Evolutionary conservation across 352 stramenopile genomes (phyloP), one percentile per base, ranked within the genome.

Genomic region (Globisporangium cylindrosporum): DNA sequence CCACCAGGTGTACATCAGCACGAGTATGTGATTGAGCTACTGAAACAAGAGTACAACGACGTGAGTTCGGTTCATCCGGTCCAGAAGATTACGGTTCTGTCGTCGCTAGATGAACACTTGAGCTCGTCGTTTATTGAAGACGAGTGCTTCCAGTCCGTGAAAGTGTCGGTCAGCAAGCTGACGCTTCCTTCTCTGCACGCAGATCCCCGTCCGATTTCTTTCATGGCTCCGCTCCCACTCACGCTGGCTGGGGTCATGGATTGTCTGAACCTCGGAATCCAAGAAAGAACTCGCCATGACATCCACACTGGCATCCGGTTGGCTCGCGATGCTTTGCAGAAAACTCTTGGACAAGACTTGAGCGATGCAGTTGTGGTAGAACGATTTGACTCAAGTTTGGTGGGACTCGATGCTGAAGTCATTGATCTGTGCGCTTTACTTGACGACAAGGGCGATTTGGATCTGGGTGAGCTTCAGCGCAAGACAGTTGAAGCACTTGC

Each of bases 321-420:
- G 1, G 67, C 46, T 10, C 29, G 34, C 4, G 29, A 46, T 5
- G 67, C 67, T 10, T 72, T 55, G 32, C 2, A 54, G 27, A 36
- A 20, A 20, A 29, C 58, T 71, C 14, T 62, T 25, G 27, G 54
- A 10, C 9, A 54, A 69, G 57, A 1, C 55, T 70, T 54, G 41
- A 8, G 15, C 41, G 8, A 62, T 59, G 15, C 43, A 4, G 22
- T 27, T 1, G 25, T 48, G 46, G 59, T 77, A 20, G 66, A 72
- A 59, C 75, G 79, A 14, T 70, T 80, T 6, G 79, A 84, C 54
- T 75, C 73, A 20, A 83, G 74, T n/a, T 18, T 83, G 8, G 48
- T 60, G 15, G 77, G 73, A 22, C n/a, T 80, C 10, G 55, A 51
- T 3, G 73, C 75, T 29, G 59, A 38, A 55, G 46, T 74, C 2